Evolutionary conservation across 2,329 filamentous ascomycete genomes (phyloP).

Genomic region (Fusarium sp.): DNA sequence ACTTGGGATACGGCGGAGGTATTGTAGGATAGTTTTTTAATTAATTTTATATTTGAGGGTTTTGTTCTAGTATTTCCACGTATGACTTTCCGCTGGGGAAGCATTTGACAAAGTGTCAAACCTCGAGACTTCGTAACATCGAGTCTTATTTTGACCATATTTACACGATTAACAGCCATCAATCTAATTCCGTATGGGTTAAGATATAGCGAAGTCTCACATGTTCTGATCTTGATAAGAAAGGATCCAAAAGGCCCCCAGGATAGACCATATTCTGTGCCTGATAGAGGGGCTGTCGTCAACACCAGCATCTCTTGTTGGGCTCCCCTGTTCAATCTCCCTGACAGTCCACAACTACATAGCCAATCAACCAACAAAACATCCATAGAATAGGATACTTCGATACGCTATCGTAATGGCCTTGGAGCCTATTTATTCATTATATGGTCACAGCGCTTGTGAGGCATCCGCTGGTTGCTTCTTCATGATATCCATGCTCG

Average conservation of each 20-base stretch:
- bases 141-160: neutral
- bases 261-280: neutral
- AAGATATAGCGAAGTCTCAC: neutral
- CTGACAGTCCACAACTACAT: neutral
- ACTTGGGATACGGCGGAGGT: neutral
- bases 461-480: slow-evolving; percentile 2
- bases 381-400: neutral
- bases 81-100: neutral
- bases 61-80: neutral
- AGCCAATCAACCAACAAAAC: neutral
- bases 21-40: neutral
- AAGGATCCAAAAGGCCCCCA: neutral
- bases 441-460: neutral
- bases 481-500: slow-evolving; percentile 10
- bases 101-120: neutral
- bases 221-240: neutral
- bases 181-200: neutral
- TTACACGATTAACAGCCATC: neutral
- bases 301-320: neutral
- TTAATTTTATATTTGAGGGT: neutral
- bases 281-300: neutral
- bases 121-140: neutral
- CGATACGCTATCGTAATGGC: slow-evolving; percentile 7
- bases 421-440: slow-evolving; percentile 11
- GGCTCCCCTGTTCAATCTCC: neutral